Evolutionary conservation across 2,329 filamentous ascomycete species (phyloP), one percentile per base, ranked within the genome.

Genomic region (Calonectria ilicicola): DNA sequence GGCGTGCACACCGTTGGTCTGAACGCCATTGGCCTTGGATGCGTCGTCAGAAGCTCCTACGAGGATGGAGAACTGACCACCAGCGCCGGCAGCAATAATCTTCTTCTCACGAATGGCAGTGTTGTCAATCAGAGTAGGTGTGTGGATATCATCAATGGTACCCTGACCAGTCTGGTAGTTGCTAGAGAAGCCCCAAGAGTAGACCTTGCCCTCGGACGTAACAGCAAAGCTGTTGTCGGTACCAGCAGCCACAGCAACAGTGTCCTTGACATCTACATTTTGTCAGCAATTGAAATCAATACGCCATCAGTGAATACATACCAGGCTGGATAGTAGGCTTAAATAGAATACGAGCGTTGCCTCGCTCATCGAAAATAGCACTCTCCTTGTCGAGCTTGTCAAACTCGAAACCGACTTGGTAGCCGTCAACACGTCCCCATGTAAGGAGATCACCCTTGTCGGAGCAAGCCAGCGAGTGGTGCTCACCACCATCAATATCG

Each of bases 91-190:
- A 84, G 89, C 95, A 40, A 92, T 88, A 51, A 98, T 88, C 83
- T 92, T 91, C 84, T 93, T 92, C 49, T 91, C 94, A 35, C 92
- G 89, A 32, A 97, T 90, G 49, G 95, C 95, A 15, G 92, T 94
- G 86, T 98, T 98, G 80, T 97, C 94, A 69, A 98, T 94, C 62
- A 93, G 80, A 0, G 93, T 97, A 0, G 96, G 95, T 27, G 90
- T 88, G 77, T 93, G 89, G 35, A 98, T 89, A 78, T 98, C 95
- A 63, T 97, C 94, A n/a, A 91, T 91, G 1, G 89, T 92, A 46
- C 93, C 94, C 74, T 92, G 92, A 8, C 94, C 95, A 7, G 94
- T 95, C 84, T 96, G 94, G 82, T 94, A 95, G 79, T 93, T 94
- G 71, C 90, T 91, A 5, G 91, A 93, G 86, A 97, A 96, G 12